These are phyloP conservation scores for Spirogloea muscicola DNA, from an alignment of 139 green algal genomes.

Conservation along the genomic window DNA sequence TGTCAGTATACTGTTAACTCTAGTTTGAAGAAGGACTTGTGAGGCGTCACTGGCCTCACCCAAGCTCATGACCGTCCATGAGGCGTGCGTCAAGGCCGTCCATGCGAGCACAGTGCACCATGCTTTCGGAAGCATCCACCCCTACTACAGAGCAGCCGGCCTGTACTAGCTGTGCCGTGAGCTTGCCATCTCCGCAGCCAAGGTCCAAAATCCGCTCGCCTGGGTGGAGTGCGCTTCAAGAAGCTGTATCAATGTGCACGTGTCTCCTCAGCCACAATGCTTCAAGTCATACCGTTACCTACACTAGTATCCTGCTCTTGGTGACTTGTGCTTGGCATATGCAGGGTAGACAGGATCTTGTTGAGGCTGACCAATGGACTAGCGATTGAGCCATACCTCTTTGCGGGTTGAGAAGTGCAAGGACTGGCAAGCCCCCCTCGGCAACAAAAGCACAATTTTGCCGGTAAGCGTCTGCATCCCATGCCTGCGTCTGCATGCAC, in stretches of 20 bases:
- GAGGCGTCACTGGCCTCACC: neutral
- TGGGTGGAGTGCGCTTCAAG: neutral
- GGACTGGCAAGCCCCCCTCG: neutral
- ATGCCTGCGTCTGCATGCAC: neutral
- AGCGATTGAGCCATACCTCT: constrained; percentile 3
- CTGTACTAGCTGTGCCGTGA: neutral
- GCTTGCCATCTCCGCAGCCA: neutral
- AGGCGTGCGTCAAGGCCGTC: constrained; percentile 3
- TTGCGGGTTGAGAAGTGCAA: neutral
- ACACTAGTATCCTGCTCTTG: neutral
- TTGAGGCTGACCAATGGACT: neutral
- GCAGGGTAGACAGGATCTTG: neutral
- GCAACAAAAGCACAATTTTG: constrained; percentile 2
- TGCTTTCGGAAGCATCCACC: constrained; percentile 5
- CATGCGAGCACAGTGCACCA: neutral
- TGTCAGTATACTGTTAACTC: no score
- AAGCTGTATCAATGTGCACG: neutral
- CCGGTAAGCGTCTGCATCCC: constrained; percentile 9
- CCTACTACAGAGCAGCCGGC: constrained; percentile 1
- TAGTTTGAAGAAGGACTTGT: neutral
- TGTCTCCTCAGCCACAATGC: neutral
- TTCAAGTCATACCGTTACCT: neutral
- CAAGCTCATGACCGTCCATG: constrained; percentile 17
- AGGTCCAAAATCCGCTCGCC: constrained; percentile 27
- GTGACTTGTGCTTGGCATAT: neutral